Evolutionary conservation across 2,329 filamentous ascomycete species (phyloP).

Genomic region (Westerdykella ornata): DNA sequence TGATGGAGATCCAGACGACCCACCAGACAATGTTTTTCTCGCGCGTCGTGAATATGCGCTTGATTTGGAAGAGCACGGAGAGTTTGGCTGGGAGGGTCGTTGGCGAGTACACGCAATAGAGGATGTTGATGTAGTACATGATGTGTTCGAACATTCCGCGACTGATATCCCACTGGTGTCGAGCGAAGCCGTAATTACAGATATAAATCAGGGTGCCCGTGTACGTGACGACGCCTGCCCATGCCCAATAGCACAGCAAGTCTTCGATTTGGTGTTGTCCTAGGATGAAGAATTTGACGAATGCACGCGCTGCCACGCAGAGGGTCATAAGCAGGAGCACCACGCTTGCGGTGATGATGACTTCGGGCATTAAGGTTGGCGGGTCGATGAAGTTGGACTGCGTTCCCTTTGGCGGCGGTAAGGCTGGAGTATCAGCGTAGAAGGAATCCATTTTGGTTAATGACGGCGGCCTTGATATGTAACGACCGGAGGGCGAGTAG

Average conservation of each 20-base stretch:
- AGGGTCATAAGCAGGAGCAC: constrained; percentile 2
- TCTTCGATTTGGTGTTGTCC: constrained; percentile 5
- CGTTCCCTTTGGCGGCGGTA: constrained; percentile 1
- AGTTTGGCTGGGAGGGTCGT: constrained; percentile 14
- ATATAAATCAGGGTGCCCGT: constrained; percentile 2
- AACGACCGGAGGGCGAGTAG: too few relatives aligned
- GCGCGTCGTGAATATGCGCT: constrained; percentile 9
- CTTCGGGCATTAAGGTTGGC: constrained; percentile 2
- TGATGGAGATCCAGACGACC: constrained; percentile 13
- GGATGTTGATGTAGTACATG: constrained; percentile 5
- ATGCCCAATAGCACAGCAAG: constrained; percentile 7
- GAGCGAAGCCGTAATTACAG: not conserved
- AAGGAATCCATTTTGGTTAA: too few relatives aligned
- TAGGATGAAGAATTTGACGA: constrained; percentile 3
- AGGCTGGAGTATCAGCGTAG: not conserved
- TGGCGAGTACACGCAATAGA: constrained; percentile 13
- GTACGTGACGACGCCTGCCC: constrained; percentile 5
- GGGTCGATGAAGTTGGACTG: constrained; percentile 4
- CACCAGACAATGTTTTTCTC: constrained; percentile 10
- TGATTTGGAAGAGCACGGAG: constrained; percentile 15
- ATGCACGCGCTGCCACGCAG: constrained; percentile 2
- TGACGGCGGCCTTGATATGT: too few relatives aligned
- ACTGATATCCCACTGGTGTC: not conserved
- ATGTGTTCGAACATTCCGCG: not conserved
- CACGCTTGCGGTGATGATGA: constrained; percentile 2